Base-by-base conservation (phyloP, 2,329 filamentous ascomycete species). In the Thelonectria olida region DNA sequence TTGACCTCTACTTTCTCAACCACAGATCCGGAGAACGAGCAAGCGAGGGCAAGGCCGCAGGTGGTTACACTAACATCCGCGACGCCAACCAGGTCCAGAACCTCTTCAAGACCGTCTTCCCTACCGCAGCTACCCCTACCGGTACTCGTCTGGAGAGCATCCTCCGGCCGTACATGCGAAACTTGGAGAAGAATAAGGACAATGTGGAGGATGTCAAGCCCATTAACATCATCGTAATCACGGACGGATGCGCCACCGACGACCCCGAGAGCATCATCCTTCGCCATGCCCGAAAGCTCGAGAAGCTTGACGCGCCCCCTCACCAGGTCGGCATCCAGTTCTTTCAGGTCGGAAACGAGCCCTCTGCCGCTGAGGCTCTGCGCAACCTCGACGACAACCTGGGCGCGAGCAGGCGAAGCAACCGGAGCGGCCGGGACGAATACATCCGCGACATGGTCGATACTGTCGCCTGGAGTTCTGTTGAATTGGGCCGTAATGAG, bases 311-410 rank as follows among this genome's bases (percentile, higher is more conserved):
- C 8, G 93, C 93, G 0, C 88, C 90, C 4, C 84, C 89, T 1
- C 91, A 91, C 82, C 95, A 98, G 79, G 82, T 97, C 7, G 95
- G 95, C 31, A 88, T 98, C 57, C 95, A 98, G 76, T 97, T 98
- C 81, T 97, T 98, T 82, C 95, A 97, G 78, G 91, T 98, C 44
- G 95, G 95, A 58, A 84, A 86, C 49, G 92, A 97, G 67, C 73
- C 79, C 1, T 80, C 77, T 1, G 95, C 94, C 0, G 82, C 83
- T 1, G 77, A 82, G 66, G 88, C 90, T 56, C 81, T 98, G 38
- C 80, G 85, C 67, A 83, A 89, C 47, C 82, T 98, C 7, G 95
- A 98, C 73, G 92, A 97, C 74, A 81, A 84, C 41, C 72, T 85
- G n/a, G 12, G 8, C 36, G 8, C 13, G 36, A 34, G 15, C 10